Conservation (phyloP, 1,139 yeast species). For the Suzukiozyma palmioleophila region DNA sequence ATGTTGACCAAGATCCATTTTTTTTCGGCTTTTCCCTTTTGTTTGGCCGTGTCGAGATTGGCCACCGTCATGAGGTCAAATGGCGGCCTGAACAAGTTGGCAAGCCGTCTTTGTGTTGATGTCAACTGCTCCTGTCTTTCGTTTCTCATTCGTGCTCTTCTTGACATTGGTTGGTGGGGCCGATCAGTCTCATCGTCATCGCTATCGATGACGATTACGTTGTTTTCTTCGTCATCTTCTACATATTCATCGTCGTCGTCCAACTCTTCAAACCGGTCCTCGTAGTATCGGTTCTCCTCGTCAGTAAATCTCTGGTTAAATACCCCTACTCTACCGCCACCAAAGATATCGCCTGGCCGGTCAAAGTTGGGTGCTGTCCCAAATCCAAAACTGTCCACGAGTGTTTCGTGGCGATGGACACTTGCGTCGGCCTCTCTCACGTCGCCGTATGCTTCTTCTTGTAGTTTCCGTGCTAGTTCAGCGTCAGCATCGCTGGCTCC, state of each 20-base stretch:
- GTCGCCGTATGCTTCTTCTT: constrained; percentile 55
- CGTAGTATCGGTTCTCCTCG: constrained; percentile 25
- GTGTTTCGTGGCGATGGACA: constrained; percentile 75
- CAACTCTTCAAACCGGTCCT: constrained; percentile 27
- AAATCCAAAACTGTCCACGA: constrained; percentile 41
- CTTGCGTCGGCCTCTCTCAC: constrained; percentile 71
- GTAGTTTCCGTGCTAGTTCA: constrained; percentile 59
- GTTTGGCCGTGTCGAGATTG: constrained; percentile 68
- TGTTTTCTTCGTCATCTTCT: constrained; percentile 16
- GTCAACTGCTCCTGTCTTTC: constrained; percentile 37
- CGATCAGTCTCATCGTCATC: constrained; percentile 24
- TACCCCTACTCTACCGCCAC: constrained; percentile 37
- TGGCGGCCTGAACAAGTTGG: constrained; percentile 85
- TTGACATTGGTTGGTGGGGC: constrained; percentile 17
- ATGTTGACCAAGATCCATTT: constrained; percentile 88
- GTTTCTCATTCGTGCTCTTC: constrained; percentile 29
- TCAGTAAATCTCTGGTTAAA: constrained; percentile 42
- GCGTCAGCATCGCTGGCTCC: constrained; percentile 41
- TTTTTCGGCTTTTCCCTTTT: constrained; percentile 53
- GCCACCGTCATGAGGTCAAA: constrained; percentile 75
- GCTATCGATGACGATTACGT: constrained; percentile 18
- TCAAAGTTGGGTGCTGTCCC: constrained; percentile 7
- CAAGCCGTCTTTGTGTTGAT: constrained; percentile 67
- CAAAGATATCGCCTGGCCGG: constrained; percentile 37
- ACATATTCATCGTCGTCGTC: constrained; percentile 12